Evolutionary conservation across 225 moss, liverwort and hornwort species (phyloP).

Genomic region (Lunularia cruciata): DNA sequence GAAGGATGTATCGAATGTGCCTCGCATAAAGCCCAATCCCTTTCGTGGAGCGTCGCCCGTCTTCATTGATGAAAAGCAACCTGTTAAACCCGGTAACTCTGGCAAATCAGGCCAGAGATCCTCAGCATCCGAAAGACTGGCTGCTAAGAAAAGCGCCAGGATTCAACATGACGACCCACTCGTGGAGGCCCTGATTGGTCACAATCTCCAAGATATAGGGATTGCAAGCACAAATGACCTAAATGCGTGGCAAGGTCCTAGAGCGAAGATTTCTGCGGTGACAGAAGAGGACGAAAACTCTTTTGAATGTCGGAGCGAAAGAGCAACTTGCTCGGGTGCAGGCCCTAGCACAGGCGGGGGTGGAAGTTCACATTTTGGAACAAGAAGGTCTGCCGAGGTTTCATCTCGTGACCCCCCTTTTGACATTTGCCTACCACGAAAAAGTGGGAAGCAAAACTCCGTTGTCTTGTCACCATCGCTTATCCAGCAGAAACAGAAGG

Average conservation of each 20-base stretch:
- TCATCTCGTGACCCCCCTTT: slow-evolving; percentile 35
- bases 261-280: slow-evolving; percentile 35
- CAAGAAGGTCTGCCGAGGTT: slow-evolving; percentile 17
- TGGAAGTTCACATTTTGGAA: slow-evolving; percentile 24
- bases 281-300: slow-evolving; percentile 49
- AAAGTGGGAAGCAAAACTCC: slow-evolving; percentile 54
- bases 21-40: slow-evolving; percentile 78
- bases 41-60: slow-evolving; percentile 53
- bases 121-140: slow-evolving; percentile 5
- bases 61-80: slow-evolving; percentile 54
- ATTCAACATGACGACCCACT: slow-evolving; percentile 92
- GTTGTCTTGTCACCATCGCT: slow-evolving; percentile 64
- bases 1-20: slow-evolving; percentile 37
- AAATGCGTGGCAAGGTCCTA: slow-evolving; percentile 60
- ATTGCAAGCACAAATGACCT: slow-evolving; percentile 39
- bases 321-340: neutral
- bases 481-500: slow-evolving; percentile 55
- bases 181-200: slow-evolving; percentile 72
- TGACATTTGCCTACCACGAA: slow-evolving; percentile 63
- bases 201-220: slow-evolving; percentile 53
- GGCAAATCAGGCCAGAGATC: slow-evolving; percentile 8
- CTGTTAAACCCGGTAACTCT: slow-evolving; percentile 21
- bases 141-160: slow-evolving; percentile 49
- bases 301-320: slow-evolving; percentile 35
- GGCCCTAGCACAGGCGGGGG: slow-evolving; percentile 26